Percentiles rank a stretch among this genome's conserved stretches.
These are phyloP conservation scores for Uronychia setigera DNA, from an alignment of 73 alveolate species.

Conservation along the genomic window DNA sequence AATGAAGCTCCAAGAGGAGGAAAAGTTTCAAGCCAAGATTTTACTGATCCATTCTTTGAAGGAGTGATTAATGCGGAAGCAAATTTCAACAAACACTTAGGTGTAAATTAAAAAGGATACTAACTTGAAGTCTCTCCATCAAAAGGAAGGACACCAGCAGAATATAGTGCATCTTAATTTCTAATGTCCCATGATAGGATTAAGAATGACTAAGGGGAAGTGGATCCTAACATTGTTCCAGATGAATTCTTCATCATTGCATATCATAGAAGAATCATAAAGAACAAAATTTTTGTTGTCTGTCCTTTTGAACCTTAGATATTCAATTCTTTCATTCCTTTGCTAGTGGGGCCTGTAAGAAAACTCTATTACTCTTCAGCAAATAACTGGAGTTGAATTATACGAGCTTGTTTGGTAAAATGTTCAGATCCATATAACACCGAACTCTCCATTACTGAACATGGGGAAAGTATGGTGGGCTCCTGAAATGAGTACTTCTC, in stretches of 20 bases:
- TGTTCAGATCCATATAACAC: background rate
- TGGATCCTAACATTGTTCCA: constrained; percentile 14
- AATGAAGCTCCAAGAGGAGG: background rate
- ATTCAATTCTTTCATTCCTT: background rate
- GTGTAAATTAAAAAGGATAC: background rate
- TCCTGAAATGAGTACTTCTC: background rate
- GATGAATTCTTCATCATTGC: constrained; percentile 37
- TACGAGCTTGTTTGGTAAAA: background rate
- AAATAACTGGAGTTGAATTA: background rate
- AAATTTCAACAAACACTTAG: background rate
- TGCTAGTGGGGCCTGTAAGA: background rate
- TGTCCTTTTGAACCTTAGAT: constrained; percentile 28
- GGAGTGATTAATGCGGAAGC: background rate
- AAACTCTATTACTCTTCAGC: background rate
- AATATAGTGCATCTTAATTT: too few relatives aligned
- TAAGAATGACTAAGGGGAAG: background rate
- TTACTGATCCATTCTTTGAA: background rate
- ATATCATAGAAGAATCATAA: constrained; percentile 35
- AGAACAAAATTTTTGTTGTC: constrained; percentile 15
- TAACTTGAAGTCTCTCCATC: too few relatives aligned
- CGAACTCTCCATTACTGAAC: background rate
- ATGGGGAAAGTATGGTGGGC: background rate
- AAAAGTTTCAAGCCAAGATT: background rate
- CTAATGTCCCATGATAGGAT: background rate
- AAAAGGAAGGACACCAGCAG: too few relatives aligned